Conservation (phyloP, 1,139 yeast genomes). For the Pichia sp. region DNA sequence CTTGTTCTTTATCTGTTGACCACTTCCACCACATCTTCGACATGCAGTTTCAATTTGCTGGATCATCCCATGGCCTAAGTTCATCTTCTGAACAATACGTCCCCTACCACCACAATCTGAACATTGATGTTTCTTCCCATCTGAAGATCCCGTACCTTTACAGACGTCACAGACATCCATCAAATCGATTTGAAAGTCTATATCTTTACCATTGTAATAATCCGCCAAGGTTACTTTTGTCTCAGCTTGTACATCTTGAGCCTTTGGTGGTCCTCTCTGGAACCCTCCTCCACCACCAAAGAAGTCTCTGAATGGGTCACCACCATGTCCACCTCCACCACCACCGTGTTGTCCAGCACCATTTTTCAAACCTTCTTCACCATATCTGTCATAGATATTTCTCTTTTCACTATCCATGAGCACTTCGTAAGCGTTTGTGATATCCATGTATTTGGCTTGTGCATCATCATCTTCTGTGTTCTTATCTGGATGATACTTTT, state of each 20-base stretch:
- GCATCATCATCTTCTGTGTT: constrained; percentile 77
- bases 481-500: constrained; percentile 93
- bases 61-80: constrained; percentile 84
- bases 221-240: constrained; percentile 54
- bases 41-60: constrained; percentile 79
- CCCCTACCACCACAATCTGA: constrained; percentile 71
- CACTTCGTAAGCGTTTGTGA: constrained; percentile 92
- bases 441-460: constrained; percentile 77
- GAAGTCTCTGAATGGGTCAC: constrained; percentile 36
- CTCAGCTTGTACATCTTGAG: constrained; percentile 55
- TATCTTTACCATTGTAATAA: constrained; percentile 59
- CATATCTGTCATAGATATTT: constrained; percentile 66
- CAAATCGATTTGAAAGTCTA: constrained; percentile 60
- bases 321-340: constrained; percentile 11
- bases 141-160: constrained; percentile 79
- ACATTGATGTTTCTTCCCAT: constrained; percentile 63
- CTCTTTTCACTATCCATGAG: constrained; percentile 71
- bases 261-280: constrained; percentile 36
- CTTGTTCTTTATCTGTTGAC: constrained; percentile 52
- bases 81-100: constrained; percentile 55
- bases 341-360: constrained; percentile 28
- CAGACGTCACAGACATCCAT: constrained; percentile 71
- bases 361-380: constrained; percentile 69
- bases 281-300: constrained; percentile 14
- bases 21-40: constrained; percentile 74